phyloP scores from a whole-genome alignment of 306 rosid genomes.

The Acmispon strigosus region DNA sequence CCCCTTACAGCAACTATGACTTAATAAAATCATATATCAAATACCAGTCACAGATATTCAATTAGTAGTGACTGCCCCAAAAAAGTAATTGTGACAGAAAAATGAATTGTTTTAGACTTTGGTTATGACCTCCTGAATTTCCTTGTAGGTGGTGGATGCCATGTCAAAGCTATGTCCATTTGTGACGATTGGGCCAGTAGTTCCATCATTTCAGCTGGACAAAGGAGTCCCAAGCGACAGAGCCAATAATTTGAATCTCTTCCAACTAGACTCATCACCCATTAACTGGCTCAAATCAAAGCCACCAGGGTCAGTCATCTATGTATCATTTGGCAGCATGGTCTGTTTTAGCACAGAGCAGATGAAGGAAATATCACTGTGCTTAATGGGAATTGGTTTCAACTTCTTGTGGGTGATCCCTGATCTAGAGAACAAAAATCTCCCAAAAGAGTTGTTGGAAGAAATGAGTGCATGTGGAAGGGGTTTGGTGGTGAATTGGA shows the following conservation, averaged over 20 bases:
- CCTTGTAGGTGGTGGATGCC: slow-evolving; percentile 38
- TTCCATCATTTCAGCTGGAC: slow-evolving; percentile 48
- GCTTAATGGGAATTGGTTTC: slow-evolving; percentile 25
- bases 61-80: not conserved
- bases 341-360: slow-evolving; percentile 31
- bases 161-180: slow-evolving; percentile 45
- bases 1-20: no score
- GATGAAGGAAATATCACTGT: slow-evolving; percentile 45
- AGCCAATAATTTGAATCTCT: slow-evolving; percentile 39
- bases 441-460: slow-evolving; percentile 14
- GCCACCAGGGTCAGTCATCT: slow-evolving; percentile 37
- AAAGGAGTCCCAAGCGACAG: slow-evolving; percentile 32
- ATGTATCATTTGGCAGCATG: slow-evolving; percentile 57
- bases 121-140: not conserved
- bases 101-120: not conserved
- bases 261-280: slow-evolving; percentile 15
- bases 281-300: slow-evolving; percentile 41
- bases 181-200: slow-evolving; percentile 55
- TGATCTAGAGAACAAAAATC: slow-evolving; percentile 20
- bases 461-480: slow-evolving; percentile 22
- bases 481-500: slow-evolving; percentile 48
- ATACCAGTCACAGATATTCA: not conserved
- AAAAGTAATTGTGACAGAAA: not conserved
- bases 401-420: slow-evolving; percentile 56
- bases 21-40: no score